Conservation (phyloP, 2,329 filamentous ascomycete genomes). For the Aspergillus tamarii region DNA sequence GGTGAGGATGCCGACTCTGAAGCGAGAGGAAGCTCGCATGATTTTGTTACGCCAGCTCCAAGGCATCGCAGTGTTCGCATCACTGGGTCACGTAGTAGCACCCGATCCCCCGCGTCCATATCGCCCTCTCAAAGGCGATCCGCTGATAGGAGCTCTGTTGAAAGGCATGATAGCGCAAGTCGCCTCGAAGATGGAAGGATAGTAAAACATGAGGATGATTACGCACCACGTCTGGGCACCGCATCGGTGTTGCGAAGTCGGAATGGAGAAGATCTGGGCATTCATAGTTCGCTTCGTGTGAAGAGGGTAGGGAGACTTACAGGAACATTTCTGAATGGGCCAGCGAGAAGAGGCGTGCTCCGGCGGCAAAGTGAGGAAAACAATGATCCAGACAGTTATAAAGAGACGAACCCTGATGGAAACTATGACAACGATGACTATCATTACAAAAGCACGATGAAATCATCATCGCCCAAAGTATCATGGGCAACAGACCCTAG, state of each 20-base stretch:
- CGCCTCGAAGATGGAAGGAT: constrained; percentile 39
- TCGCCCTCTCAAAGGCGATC: constrained; percentile 41
- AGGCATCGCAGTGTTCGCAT: constrained; percentile 48
- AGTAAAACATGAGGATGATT: constrained; percentile 38
- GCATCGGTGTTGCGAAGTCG: constrained; percentile 44
- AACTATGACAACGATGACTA: constrained; percentile 33
- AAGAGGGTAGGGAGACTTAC: constrained; percentile 76
- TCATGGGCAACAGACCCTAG: constrained; percentile 40
- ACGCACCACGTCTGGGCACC: constrained; percentile 34
- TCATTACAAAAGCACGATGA: constrained; percentile 26
- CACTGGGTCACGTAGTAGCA: constrained; percentile 44
- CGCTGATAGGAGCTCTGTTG: constrained; percentile 31
- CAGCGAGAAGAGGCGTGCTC: constrained; percentile 72
- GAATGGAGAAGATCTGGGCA: constrained; percentile 65
- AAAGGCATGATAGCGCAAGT: constrained; percentile 38
- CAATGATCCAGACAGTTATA: constrained; percentile 41
- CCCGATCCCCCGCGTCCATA: constrained; percentile 44
- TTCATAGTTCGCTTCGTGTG: constrained; percentile 74
- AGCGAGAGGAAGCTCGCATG: constrained; percentile 30
- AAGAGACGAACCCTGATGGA: constrained; percentile 33
- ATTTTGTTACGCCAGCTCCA: constrained; percentile 53
- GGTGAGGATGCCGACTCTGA: constrained; percentile 35
- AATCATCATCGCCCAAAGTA: constrained; percentile 39
- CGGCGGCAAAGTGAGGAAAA: constrained; percentile 68
- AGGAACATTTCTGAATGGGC: constrained; percentile 78